phyloP scores from a whole-genome alignment of 139 green algal genomes.

The Gonium pectorale region DNA sequence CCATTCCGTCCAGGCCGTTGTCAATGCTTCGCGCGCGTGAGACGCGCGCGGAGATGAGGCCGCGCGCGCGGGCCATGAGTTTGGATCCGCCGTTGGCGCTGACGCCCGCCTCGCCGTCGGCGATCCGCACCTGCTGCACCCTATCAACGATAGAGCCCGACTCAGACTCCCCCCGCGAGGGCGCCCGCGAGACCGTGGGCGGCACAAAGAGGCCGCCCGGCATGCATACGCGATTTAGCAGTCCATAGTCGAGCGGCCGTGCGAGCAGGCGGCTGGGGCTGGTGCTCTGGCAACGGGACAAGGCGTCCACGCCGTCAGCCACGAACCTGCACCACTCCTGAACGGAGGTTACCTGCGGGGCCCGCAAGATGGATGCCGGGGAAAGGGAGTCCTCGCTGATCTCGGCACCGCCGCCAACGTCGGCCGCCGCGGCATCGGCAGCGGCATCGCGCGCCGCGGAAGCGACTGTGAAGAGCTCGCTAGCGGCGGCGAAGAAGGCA shows the following conservation, averaged over 20 bases:
- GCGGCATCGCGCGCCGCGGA: constrained; percentile 11
- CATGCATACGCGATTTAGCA: neutral
- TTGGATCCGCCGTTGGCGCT: neutral
- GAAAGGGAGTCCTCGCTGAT: neutral
- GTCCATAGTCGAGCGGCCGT: neutral
- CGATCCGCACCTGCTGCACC: neutral
- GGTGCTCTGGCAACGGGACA: neutral
- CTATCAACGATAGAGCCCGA: neutral
- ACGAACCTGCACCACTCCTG: constrained; percentile 36
- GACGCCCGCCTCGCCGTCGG: constrained; percentile 1
- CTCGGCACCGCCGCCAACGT: neutral
- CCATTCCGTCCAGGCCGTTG: no score
- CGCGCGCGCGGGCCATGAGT: neutral
- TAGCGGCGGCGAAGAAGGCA: constrained; percentile 39
- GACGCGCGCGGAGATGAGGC: no score
- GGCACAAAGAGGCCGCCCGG: neutral
- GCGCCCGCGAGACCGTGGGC: no score
- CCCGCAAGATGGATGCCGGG: neutral
- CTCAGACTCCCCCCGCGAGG: no score
- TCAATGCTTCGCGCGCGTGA: no score
- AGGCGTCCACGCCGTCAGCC: neutral
- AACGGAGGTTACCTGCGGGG: neutral
- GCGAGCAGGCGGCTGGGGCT: constrained; percentile 27
- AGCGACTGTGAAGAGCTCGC: constrained; percentile 36
- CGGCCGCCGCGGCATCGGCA: neutral